These are phyloP conservation scores for Dactylonectria estremocensis DNA, from an alignment of 2,329 filamentous ascomycete genomes.

Conservation along the genomic window DNA sequence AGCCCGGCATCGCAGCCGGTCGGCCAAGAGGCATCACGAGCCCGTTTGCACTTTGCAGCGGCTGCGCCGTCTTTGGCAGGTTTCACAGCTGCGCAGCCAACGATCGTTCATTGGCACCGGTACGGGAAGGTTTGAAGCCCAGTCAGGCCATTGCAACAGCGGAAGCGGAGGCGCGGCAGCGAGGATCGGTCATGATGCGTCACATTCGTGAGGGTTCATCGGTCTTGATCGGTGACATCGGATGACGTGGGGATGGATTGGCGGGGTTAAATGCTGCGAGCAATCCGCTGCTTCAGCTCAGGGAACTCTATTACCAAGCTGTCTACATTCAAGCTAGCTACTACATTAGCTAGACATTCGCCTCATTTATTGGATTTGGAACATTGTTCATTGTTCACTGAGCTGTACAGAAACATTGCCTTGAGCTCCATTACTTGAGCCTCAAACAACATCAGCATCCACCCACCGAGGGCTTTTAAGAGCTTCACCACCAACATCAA, in stretches of 20 bases:
- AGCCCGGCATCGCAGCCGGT: constrained; percentile 33
- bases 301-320: constrained; percentile 25
- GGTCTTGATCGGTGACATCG: constrained; percentile 31
- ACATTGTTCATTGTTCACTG: background rate
- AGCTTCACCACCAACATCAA: background rate
- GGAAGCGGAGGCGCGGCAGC: constrained; percentile 30
- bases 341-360: background rate
- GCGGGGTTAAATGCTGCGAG: constrained; percentile 40
- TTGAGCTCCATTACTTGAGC: background rate
- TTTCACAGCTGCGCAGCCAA: constrained; percentile 4
- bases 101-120: background rate
- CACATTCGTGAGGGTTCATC: constrained; percentile 29
- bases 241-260: constrained; percentile 44
- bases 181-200: constrained; percentile 30
- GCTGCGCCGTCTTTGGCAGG: constrained; percentile 1
- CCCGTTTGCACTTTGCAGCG: background rate
- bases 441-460: background rate
- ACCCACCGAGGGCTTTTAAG: background rate
- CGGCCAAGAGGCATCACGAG: constrained; percentile 25
- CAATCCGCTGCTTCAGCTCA: constrained; percentile 8
- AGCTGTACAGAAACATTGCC: constrained; percentile 1
- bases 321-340: constrained; percentile 12
- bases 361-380: background rate
- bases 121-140: background rate
- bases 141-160: constrained; percentile 33